These are phyloP conservation scores for Penicillium rolfsii DNA, from an alignment of 2,329 filamentous ascomycete genomes.

Conservation along the genomic window DNA sequence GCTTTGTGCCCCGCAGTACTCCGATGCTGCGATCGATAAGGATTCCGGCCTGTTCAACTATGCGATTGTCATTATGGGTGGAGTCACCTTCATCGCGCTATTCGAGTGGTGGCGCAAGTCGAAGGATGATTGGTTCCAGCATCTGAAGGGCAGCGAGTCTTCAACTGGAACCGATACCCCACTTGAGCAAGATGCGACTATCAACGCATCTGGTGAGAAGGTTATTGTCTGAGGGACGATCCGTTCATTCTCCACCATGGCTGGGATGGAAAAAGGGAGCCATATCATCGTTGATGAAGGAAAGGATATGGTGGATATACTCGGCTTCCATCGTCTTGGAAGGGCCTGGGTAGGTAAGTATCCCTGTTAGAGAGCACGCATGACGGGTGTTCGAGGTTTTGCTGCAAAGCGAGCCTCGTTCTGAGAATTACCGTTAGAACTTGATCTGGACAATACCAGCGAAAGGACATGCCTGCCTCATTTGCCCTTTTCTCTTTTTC, in stretches of 20 bases:
- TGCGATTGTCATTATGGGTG: slow-evolving; percentile 51
- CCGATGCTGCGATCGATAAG: slow-evolving; percentile 25
- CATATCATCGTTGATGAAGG: neutral
- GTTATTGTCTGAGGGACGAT: slow-evolving; percentile 11
- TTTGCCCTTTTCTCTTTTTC: slow-evolving; percentile 10
- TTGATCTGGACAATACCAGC: slow-evolving; percentile 99
- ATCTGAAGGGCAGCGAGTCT: slow-evolving; percentile 21
- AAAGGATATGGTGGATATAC: neutral
- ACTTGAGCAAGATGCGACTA: slow-evolving; percentile 7
- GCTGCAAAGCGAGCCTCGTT: slow-evolving; percentile 31
- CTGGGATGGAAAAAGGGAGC: neutral
- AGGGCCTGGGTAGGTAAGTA: slow-evolving; percentile 19
- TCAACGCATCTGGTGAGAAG: neutral
- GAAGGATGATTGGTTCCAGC: slow-evolving; percentile 26
- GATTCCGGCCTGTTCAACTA: slow-evolving; percentile 34
- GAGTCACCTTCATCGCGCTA: slow-evolving; percentile 38
- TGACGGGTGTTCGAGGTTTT: slow-evolving; percentile 32
- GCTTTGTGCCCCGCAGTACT: slow-evolving; percentile 48
- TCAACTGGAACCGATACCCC: slow-evolving; percentile 16
- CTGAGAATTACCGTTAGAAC: slow-evolving; percentile 85
- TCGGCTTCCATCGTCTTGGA: neutral
- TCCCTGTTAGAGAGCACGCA: slow-evolving; percentile 22
- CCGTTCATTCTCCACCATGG: neutral
- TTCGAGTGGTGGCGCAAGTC: slow-evolving; percentile 32
- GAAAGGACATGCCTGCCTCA: slow-evolving; percentile 68